phyloP scores from a whole-genome alignment of 129 eudicot genomes.

The Helianthus tuberosus region DNA sequence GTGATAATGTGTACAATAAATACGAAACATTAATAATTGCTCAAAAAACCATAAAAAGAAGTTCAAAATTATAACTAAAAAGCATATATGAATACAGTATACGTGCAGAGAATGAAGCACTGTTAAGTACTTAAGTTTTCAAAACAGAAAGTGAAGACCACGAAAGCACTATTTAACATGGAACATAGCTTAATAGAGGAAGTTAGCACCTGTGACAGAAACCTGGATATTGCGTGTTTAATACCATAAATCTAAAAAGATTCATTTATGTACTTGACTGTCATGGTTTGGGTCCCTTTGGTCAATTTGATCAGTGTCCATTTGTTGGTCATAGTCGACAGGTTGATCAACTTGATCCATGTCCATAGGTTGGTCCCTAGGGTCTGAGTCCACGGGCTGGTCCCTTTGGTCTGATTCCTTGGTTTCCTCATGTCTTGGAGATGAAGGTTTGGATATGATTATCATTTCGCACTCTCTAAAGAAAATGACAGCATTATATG shows the following conservation, averaged over 20 bases:
- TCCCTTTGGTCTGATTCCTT: background rate
- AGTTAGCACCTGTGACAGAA: too few species aligned
- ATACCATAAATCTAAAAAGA: conserved; percentile 4
- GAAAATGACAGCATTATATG: too few species aligned
- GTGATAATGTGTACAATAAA: background rate
- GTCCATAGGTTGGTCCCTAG: conserved; percentile 25
- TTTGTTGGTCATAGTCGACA: background rate
- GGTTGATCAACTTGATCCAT: background rate
- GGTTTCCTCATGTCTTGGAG: background rate
- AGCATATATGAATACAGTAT: background rate
- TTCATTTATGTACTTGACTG: conserved; percentile 40
- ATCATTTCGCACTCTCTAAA: too few species aligned
- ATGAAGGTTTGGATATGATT: too few species aligned
- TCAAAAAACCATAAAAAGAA: too few species aligned
- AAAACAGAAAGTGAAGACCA: background rate
- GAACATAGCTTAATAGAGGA: background rate
- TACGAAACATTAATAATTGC: background rate
- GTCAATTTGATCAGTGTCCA: too few species aligned
- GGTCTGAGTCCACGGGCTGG: conserved; percentile 5
- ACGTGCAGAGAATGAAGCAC: background rate
- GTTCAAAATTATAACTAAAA: background rate
- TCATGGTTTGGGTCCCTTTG: background rate
- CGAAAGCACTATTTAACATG: background rate
- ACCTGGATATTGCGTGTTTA: background rate
- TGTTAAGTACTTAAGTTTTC: background rate